Conservation (phyloP, 768 basidiomycete species). For the Kwoniella europaea region DNA sequence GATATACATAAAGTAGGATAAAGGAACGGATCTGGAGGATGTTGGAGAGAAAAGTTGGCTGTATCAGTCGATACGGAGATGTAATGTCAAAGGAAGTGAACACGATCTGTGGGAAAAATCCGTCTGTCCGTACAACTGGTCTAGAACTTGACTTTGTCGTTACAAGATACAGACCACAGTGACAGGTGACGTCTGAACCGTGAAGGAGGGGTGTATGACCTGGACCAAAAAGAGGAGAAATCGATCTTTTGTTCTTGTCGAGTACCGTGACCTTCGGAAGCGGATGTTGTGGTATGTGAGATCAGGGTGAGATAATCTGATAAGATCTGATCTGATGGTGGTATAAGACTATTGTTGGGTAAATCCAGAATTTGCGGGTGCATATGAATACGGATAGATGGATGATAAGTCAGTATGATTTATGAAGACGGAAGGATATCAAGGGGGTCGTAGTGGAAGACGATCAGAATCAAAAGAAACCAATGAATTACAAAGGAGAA, state of each 20-base stretch:
- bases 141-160: not conserved
- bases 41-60: not conserved
- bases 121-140: not conserved
- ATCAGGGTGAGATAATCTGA: not conserved
- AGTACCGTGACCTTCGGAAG: not conserved
- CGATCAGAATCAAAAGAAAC: not conserved
- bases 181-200: not conserved
- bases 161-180: too few relatives aligned
- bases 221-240: not conserved
- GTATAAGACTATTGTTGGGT: not conserved
- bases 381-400: not conserved
- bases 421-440: not conserved
- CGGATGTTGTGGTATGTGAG: not conserved
- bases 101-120: not conserved
- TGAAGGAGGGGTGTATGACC: not conserved
- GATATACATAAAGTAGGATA: not conserved
- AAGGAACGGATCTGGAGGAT: not conserved
- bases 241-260: not conserved
- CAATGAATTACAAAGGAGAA: not conserved
- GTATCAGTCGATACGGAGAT: conserved; percentile 16
- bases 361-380: not conserved
- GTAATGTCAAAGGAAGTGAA: conserved; percentile 2
- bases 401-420: too few relatives aligned
- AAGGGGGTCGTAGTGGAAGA: not conserved
- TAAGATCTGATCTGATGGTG: not conserved